phyloP scores from a whole-genome alignment of 1,284 basidiomycete genomes.

The Sanghuangporus sanghuang region DNA sequence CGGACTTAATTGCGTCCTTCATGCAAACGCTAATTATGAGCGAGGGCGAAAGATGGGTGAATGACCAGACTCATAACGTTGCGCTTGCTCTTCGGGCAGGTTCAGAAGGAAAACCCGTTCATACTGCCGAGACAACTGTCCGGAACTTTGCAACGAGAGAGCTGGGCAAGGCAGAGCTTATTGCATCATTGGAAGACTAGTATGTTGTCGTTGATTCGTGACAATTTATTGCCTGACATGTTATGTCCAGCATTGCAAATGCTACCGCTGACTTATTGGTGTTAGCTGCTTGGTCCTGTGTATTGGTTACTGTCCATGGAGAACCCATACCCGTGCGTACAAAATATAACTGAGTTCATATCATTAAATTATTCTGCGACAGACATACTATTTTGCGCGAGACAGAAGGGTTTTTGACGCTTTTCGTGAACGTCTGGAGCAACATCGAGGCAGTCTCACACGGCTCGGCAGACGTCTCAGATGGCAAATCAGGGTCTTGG shows the following conservation, averaged over 20 bases:
- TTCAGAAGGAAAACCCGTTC: constrained; percentile 60
- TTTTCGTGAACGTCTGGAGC: constrained; percentile 56
- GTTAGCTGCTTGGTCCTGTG: constrained; percentile 67
- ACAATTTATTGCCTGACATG: constrained; percentile 1
- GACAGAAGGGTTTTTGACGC: constrained; percentile 74
- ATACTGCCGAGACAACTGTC: constrained; percentile 58
- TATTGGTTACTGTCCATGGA: constrained; percentile 44
- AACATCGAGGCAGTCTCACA: constrained; percentile 46
- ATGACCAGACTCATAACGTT: constrained; percentile 51
- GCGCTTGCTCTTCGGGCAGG: constrained; percentile 58
- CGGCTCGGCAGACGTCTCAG: constrained; percentile 50
- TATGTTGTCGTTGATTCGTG: constrained; percentile 32
- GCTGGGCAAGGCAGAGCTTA: constrained; percentile 67
- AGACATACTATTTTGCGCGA: constrained; percentile 77
- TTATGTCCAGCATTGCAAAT: constrained; percentile 59
- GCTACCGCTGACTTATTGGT: constrained; percentile 72
- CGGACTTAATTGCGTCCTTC: constrained; percentile 76
- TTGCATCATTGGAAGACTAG: constrained; percentile 81
- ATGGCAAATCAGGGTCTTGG: constrained; percentile 66
- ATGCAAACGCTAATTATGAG: constrained; percentile 83
- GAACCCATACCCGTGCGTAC: constrained; percentile 59
- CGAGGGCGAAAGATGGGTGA: constrained; percentile 79
- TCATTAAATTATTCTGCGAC: constrained; percentile 14
- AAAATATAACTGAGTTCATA: background rate
- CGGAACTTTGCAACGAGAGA: constrained; percentile 73